phyloP scores from a whole-genome alignment of 768 basidiomycete species.

The Pleurotus ostreatus region DNA sequence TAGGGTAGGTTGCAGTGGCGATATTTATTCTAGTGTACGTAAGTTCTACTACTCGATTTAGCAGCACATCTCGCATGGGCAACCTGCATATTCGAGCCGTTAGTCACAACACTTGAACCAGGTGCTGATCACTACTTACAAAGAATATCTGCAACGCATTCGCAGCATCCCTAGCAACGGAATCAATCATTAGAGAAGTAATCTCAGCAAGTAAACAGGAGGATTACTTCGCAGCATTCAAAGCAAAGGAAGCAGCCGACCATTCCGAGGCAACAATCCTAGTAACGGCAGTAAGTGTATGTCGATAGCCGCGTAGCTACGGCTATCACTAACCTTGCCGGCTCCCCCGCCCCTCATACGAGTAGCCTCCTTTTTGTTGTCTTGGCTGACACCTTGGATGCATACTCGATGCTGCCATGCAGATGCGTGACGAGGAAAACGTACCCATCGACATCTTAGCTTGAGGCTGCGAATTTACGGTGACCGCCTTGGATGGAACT shows the following conservation, averaged over 20 bases:
- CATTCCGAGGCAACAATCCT: slow-evolving; percentile 67
- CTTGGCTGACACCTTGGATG: slow-evolving; percentile 23
- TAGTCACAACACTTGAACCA: background rate
- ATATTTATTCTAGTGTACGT: background rate
- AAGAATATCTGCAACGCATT: slow-evolving; percentile 64
- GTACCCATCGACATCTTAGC: slow-evolving; percentile 61
- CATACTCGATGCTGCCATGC: slow-evolving; percentile 16
- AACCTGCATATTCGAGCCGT: slow-evolving; percentile 38
- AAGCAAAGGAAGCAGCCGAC: slow-evolving; percentile 72
- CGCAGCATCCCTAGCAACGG: slow-evolving; percentile 57
- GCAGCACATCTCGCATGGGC: slow-evolving; percentile 79
- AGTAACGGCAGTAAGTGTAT: background rate
- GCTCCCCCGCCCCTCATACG: slow-evolving; percentile 73
- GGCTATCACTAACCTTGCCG: slow-evolving; percentile 43
- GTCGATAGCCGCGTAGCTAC: slow-evolving; percentile 6
- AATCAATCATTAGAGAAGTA: too few relatives aligned
- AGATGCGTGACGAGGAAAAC: slow-evolving; percentile 26
- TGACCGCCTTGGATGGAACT: slow-evolving; percentile 16
- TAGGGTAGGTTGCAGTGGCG: background rate
- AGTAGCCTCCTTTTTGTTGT: slow-evolving; percentile 38
- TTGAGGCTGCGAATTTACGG: slow-evolving; percentile 50
- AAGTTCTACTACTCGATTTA: slow-evolving; percentile 21
- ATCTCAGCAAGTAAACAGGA: too few relatives aligned
- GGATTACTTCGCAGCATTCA: slow-evolving; percentile 65
- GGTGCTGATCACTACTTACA: slow-evolving; percentile 38